These are phyloP conservation scores for Clonostachys solani DNA, from an alignment of 2,329 filamentous ascomycete species.

Conservation along the genomic window DNA sequence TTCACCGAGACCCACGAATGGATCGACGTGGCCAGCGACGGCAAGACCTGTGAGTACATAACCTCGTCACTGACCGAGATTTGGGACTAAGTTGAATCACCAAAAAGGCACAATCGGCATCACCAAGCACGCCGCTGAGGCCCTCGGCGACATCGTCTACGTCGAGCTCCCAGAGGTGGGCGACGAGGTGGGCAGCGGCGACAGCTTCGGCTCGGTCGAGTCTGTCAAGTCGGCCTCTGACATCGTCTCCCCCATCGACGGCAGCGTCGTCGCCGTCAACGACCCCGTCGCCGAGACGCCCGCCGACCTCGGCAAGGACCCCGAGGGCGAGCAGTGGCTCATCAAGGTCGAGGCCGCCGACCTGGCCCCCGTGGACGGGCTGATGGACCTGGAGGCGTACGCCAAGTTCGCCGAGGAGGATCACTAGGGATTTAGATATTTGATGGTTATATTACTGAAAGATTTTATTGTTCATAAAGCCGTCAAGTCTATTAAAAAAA, in stretches of 20 bases:
- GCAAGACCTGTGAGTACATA: conserved; percentile 55
- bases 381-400: conserved; percentile 73
- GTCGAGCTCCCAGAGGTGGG: conserved; percentile 75
- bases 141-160: conserved; percentile 86
- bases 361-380: conserved; percentile 46
- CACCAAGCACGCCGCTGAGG: conserved; percentile 76
- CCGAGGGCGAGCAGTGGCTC: conserved; percentile 76
- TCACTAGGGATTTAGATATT: background rate
- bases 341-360: conserved; percentile 71
- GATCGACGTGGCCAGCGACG: conserved; percentile 82
- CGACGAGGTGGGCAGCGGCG: conserved; percentile 62
- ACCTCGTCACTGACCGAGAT: too few species aligned
- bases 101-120: conserved; percentile 66
- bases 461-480: too few species aligned
- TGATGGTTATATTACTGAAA: too few species aligned
- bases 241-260: conserved; percentile 76
- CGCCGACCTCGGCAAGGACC: conserved; percentile 71
- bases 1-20: conserved; percentile 99
- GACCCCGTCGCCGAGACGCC: conserved; percentile 67
- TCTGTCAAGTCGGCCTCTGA: conserved; percentile 91
- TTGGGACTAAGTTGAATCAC: too few species aligned
- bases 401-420: conserved; percentile 12
- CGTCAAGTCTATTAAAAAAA: too few species aligned
- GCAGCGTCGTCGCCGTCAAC: conserved; percentile 69
- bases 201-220: conserved; percentile 83